Evolutionary conservation across 352 stramenopile genomes (phyloP), one percentile per base, ranked within the genome.

Genomic region (Phytophthora tubulina): DNA sequence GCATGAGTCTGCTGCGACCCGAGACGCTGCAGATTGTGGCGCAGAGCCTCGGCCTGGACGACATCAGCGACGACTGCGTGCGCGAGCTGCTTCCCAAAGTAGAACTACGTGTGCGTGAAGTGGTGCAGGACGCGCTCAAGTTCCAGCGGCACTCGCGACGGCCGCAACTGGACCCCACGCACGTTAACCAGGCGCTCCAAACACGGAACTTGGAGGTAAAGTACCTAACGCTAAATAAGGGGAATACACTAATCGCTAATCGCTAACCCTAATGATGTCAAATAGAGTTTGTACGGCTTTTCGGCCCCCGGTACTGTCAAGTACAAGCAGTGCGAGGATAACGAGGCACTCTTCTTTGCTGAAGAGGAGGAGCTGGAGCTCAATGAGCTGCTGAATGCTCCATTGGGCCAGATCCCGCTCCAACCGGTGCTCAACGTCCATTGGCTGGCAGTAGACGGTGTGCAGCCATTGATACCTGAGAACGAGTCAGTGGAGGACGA

Each of bases 91-190:
- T 94, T 8, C 85, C 88, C 0, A 86, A 96, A 55, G 81, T 94
- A 49, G 89, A 96, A 75, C 73, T 96, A 15, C 87, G 89, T 31
- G 76, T 96, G 70, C 89, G 89, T 15, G 83, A 95, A 75, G 69
- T 96, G 50, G 80, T 96, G 14, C 89, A 96, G 77, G 87, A 96
- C 56, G 87, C 89, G 61, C 84, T 95, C 59, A 95, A 96, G 79
- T 96, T 95, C 64, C 83, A 90, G 63, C 75, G 71, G 33, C 89
- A 96, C 73, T 84, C 86, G 33, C 89, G 88, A 60, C 80, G 84
- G 21, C 54, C 79, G 13, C 70, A 81, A 67, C 72, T 96, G 63
- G 77, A 85, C 55, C 80, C 87, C 17, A 59, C 74, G 15, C 83
- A 96, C 72, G 79, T 95, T 31, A 95, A 96, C 73, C 86, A 93